Conservation (phyloP, 1,139 yeast species). For the Yamadazyma buinensis region DNA sequence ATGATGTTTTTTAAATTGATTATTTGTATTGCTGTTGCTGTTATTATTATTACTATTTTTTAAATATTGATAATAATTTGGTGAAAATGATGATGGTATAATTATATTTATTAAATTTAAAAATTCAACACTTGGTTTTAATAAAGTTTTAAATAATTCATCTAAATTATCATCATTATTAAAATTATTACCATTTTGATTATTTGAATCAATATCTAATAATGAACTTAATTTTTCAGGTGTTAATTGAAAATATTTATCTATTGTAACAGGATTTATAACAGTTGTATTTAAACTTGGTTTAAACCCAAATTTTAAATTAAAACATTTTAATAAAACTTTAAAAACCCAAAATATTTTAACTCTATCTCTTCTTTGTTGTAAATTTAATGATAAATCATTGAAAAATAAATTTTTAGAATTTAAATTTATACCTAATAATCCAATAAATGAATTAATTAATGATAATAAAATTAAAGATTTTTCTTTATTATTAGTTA, state of each 20-base stretch:
- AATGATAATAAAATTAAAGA: slow-evolving; percentile 40
- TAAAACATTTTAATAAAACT: slow-evolving; percentile 48
- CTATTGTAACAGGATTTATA: slow-evolving; percentile 48
- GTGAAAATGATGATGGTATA: slow-evolving; percentile 48
- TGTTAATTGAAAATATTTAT: slow-evolving; percentile 44
- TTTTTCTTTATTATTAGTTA: slow-evolving; percentile 47
- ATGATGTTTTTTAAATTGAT: slow-evolving; percentile 17
- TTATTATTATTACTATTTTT: slow-evolving; percentile 28
- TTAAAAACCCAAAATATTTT: slow-evolving; percentile 61
- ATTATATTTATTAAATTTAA: slow-evolving; percentile 43
- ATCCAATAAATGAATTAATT: slow-evolving; percentile 45
- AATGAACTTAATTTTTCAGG: slow-evolving; percentile 43
- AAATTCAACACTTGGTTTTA: slow-evolving; percentile 45
- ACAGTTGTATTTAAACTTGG: slow-evolving; percentile 48
- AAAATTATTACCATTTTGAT: not conserved
- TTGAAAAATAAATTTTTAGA: slow-evolving; percentile 45
- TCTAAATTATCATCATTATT: slow-evolving; percentile 19
- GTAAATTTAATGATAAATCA: slow-evolving; percentile 35
- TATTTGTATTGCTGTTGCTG: slow-evolving; percentile 10
- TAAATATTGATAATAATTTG: slow-evolving; percentile 45
- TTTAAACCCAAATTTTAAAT: slow-evolving; percentile 47
- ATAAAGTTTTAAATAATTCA: slow-evolving; percentile 33
- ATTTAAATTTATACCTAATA: slow-evolving; percentile 45
- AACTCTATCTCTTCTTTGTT: slow-evolving; percentile 47
- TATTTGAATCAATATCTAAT: slow-evolving; percentile 18